Conservation (phyloP, 2,329 filamentous ascomycete genomes). For the Nakataea oryzae region DNA sequence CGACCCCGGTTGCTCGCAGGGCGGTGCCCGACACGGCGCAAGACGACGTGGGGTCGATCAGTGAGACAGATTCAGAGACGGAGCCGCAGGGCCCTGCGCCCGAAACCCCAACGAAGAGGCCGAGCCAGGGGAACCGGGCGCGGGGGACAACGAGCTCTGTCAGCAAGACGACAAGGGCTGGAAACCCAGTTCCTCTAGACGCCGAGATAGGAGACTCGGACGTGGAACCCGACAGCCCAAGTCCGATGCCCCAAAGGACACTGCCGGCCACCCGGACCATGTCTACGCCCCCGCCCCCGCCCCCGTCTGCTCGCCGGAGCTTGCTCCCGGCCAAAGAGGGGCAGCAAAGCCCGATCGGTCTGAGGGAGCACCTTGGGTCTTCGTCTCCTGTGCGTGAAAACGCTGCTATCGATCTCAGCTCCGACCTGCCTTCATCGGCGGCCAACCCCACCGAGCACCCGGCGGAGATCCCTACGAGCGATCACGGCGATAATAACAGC, state of each 20-base stretch:
- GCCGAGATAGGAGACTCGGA: constrained; percentile 2
- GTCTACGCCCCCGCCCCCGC: neutral
- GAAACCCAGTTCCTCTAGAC: neutral
- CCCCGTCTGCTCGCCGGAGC: no score
- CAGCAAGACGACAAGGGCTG: neutral
- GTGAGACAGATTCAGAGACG: neutral
- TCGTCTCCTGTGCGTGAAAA: neutral
- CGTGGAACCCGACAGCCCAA: neutral
- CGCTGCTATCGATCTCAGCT: neutral
- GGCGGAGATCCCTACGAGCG: neutral
- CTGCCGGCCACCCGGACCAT: neutral
- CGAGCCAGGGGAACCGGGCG: neutral
- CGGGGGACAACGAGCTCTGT: neutral
- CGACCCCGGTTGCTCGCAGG: neutral
- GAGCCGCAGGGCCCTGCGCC: neutral
- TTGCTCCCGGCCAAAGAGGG: neutral
- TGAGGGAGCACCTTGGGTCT: neutral
- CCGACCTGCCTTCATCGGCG: neutral
- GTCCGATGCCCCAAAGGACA: neutral
- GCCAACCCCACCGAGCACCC: neutral
- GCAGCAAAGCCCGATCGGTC: neutral
- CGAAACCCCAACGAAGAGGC: neutral
- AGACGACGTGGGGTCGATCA: neutral
- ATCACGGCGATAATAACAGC: constrained; percentile 3
- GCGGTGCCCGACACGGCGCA: no score